A percentile compares a stretch with the other conserved stretches of the same genome.
Evolutionary conservation across 2,329 filamentous ascomycete genomes (phyloP).

Genomic region (Colletotrichum sp.): DNA sequence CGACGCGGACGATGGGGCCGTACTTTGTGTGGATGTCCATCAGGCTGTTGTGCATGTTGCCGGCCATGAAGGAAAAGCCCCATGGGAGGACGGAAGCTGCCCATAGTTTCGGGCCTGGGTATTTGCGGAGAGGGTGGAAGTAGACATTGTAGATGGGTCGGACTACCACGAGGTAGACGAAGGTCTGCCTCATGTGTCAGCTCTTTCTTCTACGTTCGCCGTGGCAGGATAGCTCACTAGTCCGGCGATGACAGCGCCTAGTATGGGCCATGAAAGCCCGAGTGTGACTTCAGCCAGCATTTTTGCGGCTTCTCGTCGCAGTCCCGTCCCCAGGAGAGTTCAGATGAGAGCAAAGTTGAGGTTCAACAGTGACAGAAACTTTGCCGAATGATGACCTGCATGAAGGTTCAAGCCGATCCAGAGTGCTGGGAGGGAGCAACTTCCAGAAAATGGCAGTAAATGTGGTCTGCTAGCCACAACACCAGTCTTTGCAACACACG

Average conservation of each 20-base stretch:
- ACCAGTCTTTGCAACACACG: neutral
- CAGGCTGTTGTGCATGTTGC: neutral
- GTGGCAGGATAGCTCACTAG: neutral
- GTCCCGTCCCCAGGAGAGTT: neutral
- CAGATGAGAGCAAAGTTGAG: neutral
- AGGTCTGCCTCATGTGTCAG: neutral
- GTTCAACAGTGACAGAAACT: neutral
- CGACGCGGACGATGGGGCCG: slow-evolving; percentile 41
- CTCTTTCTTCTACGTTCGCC: neutral
- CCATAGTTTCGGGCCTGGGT: slow-evolving; percentile 25
- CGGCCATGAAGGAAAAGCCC: neutral
- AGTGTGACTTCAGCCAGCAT: neutral
- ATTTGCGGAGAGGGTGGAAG: neutral
- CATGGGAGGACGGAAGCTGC: neutral
- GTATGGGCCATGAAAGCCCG: neutral
- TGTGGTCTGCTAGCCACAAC: neutral
- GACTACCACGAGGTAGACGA: neutral
- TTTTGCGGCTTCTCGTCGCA: neutral
- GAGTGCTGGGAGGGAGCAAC: neutral
- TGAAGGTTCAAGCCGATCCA: neutral
- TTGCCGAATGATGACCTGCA: neutral
- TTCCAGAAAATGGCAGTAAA: neutral
- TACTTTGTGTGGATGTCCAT: slow-evolving; percentile 13
- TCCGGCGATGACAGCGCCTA: neutral
- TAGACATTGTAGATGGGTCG: neutral